A percentile compares a stretch with the other conserved stretches of the same genome.
These are phyloP conservation scores for Pseudevernia furfuracea DNA, from an alignment of 495 filamentous ascomycete genomes.

Conservation along the genomic window DNA sequence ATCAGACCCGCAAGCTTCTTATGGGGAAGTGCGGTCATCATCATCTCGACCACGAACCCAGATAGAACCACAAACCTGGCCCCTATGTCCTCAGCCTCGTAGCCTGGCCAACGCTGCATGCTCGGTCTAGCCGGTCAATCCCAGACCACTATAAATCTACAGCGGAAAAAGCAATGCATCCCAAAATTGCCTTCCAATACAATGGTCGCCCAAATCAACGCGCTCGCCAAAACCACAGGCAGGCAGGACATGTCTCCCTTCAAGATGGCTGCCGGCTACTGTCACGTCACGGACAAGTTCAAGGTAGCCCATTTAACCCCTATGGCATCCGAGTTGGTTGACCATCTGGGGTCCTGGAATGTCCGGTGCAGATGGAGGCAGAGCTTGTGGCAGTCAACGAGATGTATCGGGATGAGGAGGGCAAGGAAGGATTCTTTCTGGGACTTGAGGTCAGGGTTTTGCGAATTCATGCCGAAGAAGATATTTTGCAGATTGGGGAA, in stretches of 20 bases:
- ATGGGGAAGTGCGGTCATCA: conserved; percentile 39
- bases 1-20: conserved; percentile 43
- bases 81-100: conserved; percentile 43
- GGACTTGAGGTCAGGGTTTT: conserved; percentile 33
- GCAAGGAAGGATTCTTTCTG: conserved; percentile 23
- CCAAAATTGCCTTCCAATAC: conserved; percentile 37
- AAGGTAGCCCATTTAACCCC: conserved; percentile 30
- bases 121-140: conserved; percentile 35
- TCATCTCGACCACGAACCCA: conserved; percentile 39
- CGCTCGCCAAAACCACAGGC: conserved; percentile 37
- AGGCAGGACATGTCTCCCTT: conserved; percentile 27
- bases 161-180: conserved; percentile 39
- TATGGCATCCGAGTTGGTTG: conserved; percentile 23
- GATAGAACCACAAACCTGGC: conserved; percentile 38
- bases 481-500: neutral
- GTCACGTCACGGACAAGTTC: conserved; percentile 39
- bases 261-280: conserved; percentile 30
- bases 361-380: conserved; percentile 28
- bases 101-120: conserved; percentile 40
- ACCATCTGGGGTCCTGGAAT: neutral
- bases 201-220: conserved; percentile 35
- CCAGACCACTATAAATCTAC: conserved; percentile 38
- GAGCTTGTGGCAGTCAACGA: conserved; percentile 31
- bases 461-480: conserved; percentile 22
- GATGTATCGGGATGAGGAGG: conserved; percentile 31